Percentiles rank a stretch among this genome's conserved stretches.
Conservation (phyloP, 2,329 filamentous ascomycete genomes). For the Thielaviopsis populi region DNA sequence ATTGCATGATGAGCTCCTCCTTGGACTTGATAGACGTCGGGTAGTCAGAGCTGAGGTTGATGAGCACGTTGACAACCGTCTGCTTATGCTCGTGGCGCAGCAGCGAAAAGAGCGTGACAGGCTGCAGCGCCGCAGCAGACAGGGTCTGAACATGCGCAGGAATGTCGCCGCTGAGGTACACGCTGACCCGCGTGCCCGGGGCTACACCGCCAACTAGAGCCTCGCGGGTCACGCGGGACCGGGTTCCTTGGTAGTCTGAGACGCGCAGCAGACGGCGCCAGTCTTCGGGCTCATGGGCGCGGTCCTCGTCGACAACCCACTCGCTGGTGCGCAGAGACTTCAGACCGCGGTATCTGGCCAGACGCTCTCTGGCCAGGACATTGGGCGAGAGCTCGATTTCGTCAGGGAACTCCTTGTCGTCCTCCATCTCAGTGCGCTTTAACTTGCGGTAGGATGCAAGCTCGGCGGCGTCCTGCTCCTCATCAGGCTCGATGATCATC, state of each 20-base stretch:
- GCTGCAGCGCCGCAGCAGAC: slow-evolving; percentile 33
- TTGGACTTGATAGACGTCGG: slow-evolving; percentile 72
- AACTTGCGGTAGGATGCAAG: slow-evolving; percentile 67
- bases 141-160: slow-evolving; percentile 31
- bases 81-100: slow-evolving; percentile 92
- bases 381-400: slow-evolving; percentile 89
- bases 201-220: slow-evolving; percentile 76
- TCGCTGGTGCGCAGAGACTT: slow-evolving; percentile 78
- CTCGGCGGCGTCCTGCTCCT: slow-evolving; percentile 62
- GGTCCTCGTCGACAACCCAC: slow-evolving; percentile 84
- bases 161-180: slow-evolving; percentile 50
- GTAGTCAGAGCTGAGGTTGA: slow-evolving; percentile 68
- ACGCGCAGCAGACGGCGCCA: slow-evolving; percentile 78
- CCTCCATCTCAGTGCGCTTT: slow-evolving; percentile 65
- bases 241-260: slow-evolving; percentile 75
- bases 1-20: slow-evolving; percentile 81
- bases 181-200: slow-evolving; percentile 66
- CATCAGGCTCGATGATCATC: slow-evolving; percentile 73
- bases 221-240: slow-evolving; percentile 62
- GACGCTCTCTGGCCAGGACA: slow-evolving; percentile 68
- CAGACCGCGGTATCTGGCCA: slow-evolving; percentile 75
- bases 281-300: slow-evolving; percentile 72
- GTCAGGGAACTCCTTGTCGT: slow-evolving; percentile 91
- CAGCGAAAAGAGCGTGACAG: slow-evolving; percentile 68
- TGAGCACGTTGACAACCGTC: slow-evolving; percentile 75